Conservation (phyloP, 1,284 basidiomycete species). For the Leccinum pachyderme region DNA sequence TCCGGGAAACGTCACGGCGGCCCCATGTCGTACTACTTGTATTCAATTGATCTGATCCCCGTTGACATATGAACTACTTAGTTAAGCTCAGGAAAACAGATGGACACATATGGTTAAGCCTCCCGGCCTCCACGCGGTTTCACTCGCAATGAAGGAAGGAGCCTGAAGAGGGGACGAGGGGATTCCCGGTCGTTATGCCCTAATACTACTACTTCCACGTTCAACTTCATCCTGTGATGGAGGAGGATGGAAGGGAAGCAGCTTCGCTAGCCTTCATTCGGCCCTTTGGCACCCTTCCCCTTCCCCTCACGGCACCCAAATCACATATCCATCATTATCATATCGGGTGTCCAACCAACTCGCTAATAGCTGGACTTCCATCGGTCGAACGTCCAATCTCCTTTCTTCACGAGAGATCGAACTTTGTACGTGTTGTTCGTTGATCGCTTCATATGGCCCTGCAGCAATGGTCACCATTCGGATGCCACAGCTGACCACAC, state of each 20-base stretch:
- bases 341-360: not conserved
- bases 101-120: constrained; percentile 31
- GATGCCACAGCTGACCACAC: not conserved
- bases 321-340: constrained; percentile 11
- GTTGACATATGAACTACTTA: constrained; percentile 19
- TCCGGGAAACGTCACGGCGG: constrained; percentile 24
- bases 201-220: constrained; percentile 7
- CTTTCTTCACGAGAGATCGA: constrained; percentile 5
- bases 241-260: not conserved
- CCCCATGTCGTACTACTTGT: constrained; percentile 28
- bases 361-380: constrained; percentile 4
- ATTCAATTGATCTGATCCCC: constrained; percentile 32
- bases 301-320: constrained; percentile 17
- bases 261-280: not conserved
- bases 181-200: constrained; percentile 15
- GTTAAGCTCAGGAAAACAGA: constrained; percentile 29
- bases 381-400: constrained; percentile 20
- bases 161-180: not conserved
- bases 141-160: constrained; percentile 16
- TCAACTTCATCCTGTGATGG: not conserved
- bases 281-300: not conserved
- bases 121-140: constrained; percentile 29
- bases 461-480: not conserved
- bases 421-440: constrained; percentile 28
- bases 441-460: constrained; percentile 27